phyloP scores from a whole-genome alignment of 495 filamentous ascomycete genomes.

The Hypoxylon intermedium region DNA sequence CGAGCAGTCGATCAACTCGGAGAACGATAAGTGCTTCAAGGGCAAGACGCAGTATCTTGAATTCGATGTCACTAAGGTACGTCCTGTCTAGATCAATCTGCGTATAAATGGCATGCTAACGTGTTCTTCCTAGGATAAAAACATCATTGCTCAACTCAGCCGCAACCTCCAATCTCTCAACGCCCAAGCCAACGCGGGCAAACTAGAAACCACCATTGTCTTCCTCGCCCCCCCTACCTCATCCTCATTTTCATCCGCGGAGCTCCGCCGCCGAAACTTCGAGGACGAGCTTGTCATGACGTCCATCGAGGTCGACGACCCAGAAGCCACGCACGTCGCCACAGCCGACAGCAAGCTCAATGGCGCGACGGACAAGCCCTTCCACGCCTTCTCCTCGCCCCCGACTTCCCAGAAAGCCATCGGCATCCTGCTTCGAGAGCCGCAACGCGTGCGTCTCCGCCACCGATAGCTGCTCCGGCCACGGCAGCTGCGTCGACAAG shows the following conservation, averaged over 20 bases:
- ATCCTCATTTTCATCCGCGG: constrained; percentile 30
- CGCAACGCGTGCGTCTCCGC: constrained; percentile 63
- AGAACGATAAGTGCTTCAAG: constrained; percentile 53
- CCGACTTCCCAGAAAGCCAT: constrained; percentile 14
- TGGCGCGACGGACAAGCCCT: constrained; percentile 30
- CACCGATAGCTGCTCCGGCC: constrained; percentile 78
- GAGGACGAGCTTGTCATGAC: constrained; percentile 44
- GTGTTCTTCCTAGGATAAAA: constrained; percentile 33
- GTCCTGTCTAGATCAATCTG: neutral
- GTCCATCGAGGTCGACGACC: constrained; percentile 23
- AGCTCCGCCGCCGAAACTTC: constrained; percentile 47
- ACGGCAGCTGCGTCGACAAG: constrained; percentile 73
- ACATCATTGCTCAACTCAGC: constrained; percentile 41
- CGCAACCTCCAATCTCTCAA: constrained; percentile 44
- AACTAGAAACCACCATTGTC: constrained; percentile 57
- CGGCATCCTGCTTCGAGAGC: constrained; percentile 66
- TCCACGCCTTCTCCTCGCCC: constrained; percentile 36
- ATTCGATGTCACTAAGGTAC: constrained; percentile 52
- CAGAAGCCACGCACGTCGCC: constrained; percentile 26
- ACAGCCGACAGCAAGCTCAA: constrained; percentile 31
- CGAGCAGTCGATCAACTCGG: constrained; percentile 50
- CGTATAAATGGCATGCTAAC: neutral
- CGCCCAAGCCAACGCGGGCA: constrained; percentile 43
- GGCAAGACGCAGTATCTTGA: constrained; percentile 52
- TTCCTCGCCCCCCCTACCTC: constrained; percentile 43